These are phyloP conservation scores for Hanseniaspora clermontiae DNA, from an alignment of 805 yeast species.

Conservation along the genomic window DNA sequence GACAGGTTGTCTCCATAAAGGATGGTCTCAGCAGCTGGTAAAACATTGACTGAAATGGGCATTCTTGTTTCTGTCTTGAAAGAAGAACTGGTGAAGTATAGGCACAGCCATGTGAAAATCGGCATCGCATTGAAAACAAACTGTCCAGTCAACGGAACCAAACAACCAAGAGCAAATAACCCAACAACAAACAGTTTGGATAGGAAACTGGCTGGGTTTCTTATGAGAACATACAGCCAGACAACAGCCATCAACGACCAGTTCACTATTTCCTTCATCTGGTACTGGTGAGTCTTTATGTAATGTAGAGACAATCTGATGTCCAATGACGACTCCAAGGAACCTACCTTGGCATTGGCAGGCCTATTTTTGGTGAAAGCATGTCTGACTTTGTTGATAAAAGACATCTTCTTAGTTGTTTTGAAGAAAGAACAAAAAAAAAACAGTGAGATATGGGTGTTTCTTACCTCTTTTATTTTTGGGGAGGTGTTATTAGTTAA, in stretches of 20 bases:
- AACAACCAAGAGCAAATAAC: conserved; percentile 35
- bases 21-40: conserved; percentile 86
- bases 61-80: conserved; percentile 70
- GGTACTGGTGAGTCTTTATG: conserved; percentile 34
- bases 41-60: conserved; percentile 72
- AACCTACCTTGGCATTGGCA: conserved; percentile 37
- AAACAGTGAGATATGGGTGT: neutral
- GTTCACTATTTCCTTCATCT: conserved; percentile 39
- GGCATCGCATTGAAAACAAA: conserved; percentile 77
- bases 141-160: conserved; percentile 70
- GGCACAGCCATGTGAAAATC: conserved; percentile 69
- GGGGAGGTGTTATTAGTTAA: no score
- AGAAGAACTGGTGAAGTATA: conserved; percentile 64
- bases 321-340: conserved; percentile 39
- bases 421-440: neutral
- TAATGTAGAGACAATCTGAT: conserved; percentile 32
- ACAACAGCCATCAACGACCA: conserved; percentile 40
- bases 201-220: conserved; percentile 44
- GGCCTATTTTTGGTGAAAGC: conserved; percentile 32
- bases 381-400: conserved; percentile 4
- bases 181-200: conserved; percentile 25
- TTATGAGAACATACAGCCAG: conserved; percentile 43
- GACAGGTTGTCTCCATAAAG: conserved; percentile 83
- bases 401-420: neutral
- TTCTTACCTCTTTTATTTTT: no score